Evolutionary conservation across 2,329 filamentous ascomycete species (phyloP).

Genomic region (Proliferodiscus dingleyae): DNA sequence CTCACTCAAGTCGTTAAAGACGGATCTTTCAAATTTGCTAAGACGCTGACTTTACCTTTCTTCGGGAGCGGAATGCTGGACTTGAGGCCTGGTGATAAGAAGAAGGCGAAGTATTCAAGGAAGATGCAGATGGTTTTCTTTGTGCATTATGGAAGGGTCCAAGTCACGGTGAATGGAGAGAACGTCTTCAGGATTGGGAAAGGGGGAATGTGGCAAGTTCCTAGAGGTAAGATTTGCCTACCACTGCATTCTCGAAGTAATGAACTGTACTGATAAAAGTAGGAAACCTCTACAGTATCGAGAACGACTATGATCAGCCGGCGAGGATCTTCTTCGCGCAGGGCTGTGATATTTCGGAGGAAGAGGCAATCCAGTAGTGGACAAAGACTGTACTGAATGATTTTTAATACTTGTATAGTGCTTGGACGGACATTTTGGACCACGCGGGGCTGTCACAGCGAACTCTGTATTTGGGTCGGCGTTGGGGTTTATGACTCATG

Average conservation of each 20-base stretch:
- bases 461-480: no score
- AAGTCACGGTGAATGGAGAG: slow-evolving; percentile 66
- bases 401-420: not conserved
- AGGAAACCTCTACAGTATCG: slow-evolving; percentile 94
- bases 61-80: slow-evolving; percentile 90
- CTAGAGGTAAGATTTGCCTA: slow-evolving; percentile 64
- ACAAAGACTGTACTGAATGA: no score
- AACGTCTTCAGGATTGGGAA: slow-evolving; percentile 76
- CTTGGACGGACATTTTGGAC: no score
- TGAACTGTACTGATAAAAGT: slow-evolving; percentile 15
- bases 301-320: slow-evolving; percentile 67
- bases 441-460: no score
- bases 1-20: slow-evolving; percentile 54
- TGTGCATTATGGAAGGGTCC: slow-evolving; percentile 75
- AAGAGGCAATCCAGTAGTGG: not conserved
- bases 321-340: slow-evolving; percentile 91
- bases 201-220: slow-evolving; percentile 91
- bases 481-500: no score
- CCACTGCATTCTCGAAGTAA: no score
- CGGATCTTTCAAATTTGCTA: slow-evolving; percentile 80
- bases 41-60: slow-evolving; percentile 78
- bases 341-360: slow-evolving; percentile 56
- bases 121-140: slow-evolving; percentile 99
- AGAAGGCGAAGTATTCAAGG: slow-evolving; percentile 84
- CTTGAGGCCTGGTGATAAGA: slow-evolving; percentile 74